These are phyloP conservation scores for Triangularia setosa DNA, from an alignment of 2,329 filamentous ascomycete genomes.

Conservation along the genomic window DNA sequence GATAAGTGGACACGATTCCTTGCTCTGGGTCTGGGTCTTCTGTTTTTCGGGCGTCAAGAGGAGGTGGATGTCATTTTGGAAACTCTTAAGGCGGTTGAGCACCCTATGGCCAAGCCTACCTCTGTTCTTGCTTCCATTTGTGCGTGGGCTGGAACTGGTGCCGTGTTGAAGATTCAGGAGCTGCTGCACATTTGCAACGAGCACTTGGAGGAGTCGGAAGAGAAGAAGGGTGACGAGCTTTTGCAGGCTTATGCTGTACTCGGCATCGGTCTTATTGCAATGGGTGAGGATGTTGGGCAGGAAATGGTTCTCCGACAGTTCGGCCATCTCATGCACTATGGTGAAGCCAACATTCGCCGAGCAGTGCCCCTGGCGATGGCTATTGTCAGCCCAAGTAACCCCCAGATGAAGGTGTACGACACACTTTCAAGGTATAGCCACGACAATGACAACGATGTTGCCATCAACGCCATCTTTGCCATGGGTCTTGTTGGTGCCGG, in stretches of 20 bases:
- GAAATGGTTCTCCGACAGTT: constrained; percentile 99
- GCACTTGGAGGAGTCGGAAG: constrained; percentile 88
- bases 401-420: constrained; percentile 99
- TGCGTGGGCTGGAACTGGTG: constrained; percentile 95
- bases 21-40: constrained; percentile 83
- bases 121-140: constrained; percentile 93
- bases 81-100: constrained; percentile 93
- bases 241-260: constrained; percentile 95
- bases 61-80: constrained; percentile 98
- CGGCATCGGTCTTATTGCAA: constrained; percentile 88
- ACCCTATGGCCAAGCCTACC: constrained; percentile 95
- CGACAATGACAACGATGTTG: constrained; percentile 97
- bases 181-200: constrained; percentile 97
- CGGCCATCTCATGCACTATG: constrained; percentile 98
- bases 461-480: constrained; percentile 97
- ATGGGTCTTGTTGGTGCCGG: constrained; percentile 97
- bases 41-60: constrained; percentile 96
- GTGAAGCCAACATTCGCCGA: constrained; percentile 93
- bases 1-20: constrained; percentile 99
- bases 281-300: constrained; percentile 97
- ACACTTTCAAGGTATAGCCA: constrained; percentile 96
- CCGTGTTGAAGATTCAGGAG: constrained; percentile 95
- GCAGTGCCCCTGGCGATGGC: constrained; percentile 96
- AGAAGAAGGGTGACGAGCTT: constrained; percentile 92
- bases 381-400: constrained; percentile 93